Percentiles rank a stretch among this genome's conserved stretches.
Evolutionary conservation across 768 basidiomycete species (phyloP).

Genomic region (Gloeophyllum trabeum): DNA sequence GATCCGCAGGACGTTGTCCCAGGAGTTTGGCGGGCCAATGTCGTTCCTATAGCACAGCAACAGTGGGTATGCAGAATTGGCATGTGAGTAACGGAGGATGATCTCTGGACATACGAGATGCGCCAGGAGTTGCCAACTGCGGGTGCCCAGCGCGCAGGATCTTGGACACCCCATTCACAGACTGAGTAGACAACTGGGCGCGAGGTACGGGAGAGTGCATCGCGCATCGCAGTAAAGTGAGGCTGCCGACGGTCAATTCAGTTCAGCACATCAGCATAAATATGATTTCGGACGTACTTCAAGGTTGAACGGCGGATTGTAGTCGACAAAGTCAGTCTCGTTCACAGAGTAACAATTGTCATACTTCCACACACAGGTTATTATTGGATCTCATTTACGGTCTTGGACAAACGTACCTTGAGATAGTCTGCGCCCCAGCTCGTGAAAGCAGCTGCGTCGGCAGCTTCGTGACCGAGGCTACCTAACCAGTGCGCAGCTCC

Average conservation of each 20-base stretch:
- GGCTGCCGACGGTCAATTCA: conserved; percentile 18
- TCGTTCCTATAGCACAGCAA: conserved; percentile 29
- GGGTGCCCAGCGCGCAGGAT: conserved; percentile 36
- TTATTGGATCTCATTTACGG: background rate
- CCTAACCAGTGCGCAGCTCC: conserved; percentile 33
- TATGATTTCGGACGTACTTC: too few species aligned
- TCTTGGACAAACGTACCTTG: conserved; percentile 14
- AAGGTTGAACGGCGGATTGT: conserved; percentile 23
- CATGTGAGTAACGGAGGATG: conserved; percentile 14
- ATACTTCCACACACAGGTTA: conserved; percentile 19
- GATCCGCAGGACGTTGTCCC: conserved; percentile 36
- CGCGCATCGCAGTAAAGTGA: conserved; percentile 33
- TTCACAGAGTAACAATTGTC: conserved; percentile 40
- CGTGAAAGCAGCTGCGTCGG: conserved; percentile 35
- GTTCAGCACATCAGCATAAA: too few species aligned
- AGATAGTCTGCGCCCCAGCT: conserved; percentile 38
- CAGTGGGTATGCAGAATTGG: background rate
- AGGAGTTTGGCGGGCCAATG: conserved; percentile 33
- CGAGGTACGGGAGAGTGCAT: conserved; percentile 30
- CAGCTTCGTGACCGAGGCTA: conserved; percentile 32
- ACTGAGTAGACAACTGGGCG: conserved; percentile 39
- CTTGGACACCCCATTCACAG: conserved; percentile 41
- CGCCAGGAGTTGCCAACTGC: conserved; percentile 39
- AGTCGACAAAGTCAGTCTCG: conserved; percentile 33
- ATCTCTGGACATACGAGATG: too few species aligned